Percentiles rank a stretch among this genome's conserved stretches.
Evolutionary conservation across 1,284 basidiomycete species (phyloP).

Genomic region (Boletus albobrunnescens): DNA sequence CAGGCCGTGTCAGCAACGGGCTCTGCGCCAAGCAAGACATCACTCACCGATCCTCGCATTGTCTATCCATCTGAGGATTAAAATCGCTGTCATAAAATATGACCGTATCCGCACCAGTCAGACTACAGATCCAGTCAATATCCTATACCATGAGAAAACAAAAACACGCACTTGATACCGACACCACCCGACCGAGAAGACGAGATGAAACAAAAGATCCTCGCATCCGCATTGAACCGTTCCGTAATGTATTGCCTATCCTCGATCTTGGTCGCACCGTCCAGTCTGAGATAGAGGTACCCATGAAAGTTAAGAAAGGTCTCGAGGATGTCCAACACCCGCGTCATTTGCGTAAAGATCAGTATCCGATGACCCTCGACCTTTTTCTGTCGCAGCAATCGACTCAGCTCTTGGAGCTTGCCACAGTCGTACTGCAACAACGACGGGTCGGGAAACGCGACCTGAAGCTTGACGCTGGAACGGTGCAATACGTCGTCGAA

Average conservation of each 20-base stretch:
- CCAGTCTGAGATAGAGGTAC: slow-evolving; percentile 88
- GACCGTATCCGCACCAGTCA: slow-evolving; percentile 96
- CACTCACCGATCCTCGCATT: slow-evolving; percentile 88
- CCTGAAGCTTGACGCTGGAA: slow-evolving; percentile 80
- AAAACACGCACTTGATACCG: slow-evolving; percentile 80
- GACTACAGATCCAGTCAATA: slow-evolving; percentile 38
- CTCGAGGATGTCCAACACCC: slow-evolving; percentile 91
- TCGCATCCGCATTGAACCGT: slow-evolving; percentile 90
- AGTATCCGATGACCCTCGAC: slow-evolving; percentile 85
- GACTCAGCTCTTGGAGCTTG: slow-evolving; percentile 83
- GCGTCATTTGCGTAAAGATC: slow-evolving; percentile 98
- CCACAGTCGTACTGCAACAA: slow-evolving; percentile 96
- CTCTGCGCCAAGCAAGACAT: not conserved
- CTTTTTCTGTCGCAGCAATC: slow-evolving; percentile 80
- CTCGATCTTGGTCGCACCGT: slow-evolving; percentile 94
- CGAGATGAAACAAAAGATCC: slow-evolving; percentile 91
- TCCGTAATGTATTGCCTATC: slow-evolving; percentile 94
- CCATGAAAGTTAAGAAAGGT: slow-evolving; percentile 92
- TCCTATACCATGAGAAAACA: no score
- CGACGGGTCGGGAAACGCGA: slow-evolving; percentile 90
- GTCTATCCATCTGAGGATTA: slow-evolving; percentile 95
- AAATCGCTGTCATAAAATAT: slow-evolving; percentile 97
- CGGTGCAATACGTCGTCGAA: slow-evolving; percentile 73
- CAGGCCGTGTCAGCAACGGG: slow-evolving; percentile 4
- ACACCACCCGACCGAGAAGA: slow-evolving; percentile 92